phyloP scores from a whole-genome alignment of 2,329 filamentous ascomycete genomes.

The Microcyclosporella mali region DNA sequence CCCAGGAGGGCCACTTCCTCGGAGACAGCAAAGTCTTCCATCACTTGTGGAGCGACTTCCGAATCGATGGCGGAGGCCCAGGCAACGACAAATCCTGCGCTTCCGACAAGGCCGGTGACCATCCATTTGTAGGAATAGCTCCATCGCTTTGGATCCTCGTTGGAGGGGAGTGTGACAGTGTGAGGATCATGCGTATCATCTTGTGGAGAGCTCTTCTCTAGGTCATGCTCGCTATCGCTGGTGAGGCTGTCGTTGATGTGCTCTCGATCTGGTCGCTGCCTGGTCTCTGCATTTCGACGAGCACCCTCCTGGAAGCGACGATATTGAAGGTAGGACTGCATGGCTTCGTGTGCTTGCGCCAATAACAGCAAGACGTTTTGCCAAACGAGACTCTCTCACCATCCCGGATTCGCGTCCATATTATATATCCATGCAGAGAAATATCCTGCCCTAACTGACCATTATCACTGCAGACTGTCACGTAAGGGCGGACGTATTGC shows the following conservation, averaged over 20 bases:
- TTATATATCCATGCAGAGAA: too few relatives aligned
- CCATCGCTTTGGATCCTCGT: conserved; percentile 6
- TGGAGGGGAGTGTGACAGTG: neutral
- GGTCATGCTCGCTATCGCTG: neutral
- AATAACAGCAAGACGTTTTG: too few relatives aligned
- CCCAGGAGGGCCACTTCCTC: conserved; percentile 5
- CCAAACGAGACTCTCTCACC: too few relatives aligned
- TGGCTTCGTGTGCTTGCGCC: neutral
- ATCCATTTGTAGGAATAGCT: conserved; percentile 5
- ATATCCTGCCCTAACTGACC: too few relatives aligned
- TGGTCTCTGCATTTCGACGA: neutral
- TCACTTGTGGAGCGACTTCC: conserved; percentile 4
- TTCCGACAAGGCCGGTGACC: conserved; percentile 4
- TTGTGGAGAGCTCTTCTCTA: neutral
- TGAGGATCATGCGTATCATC: neutral
- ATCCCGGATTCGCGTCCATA: too few relatives aligned
- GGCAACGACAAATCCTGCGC: conserved; percentile 6
- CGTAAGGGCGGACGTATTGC: too few relatives aligned
- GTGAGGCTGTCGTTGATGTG: neutral
- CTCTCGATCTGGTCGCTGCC: neutral
- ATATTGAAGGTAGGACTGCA: neutral
- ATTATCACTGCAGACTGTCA: too few relatives aligned
- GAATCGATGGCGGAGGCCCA: conserved; percentile 11
- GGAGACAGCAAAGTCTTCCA: conserved; percentile 7
- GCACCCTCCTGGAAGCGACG: neutral